Evolutionary conservation across 1,284 basidiomycete genomes (phyloP).

Genomic region (Crucibulum parvulum): DNA sequence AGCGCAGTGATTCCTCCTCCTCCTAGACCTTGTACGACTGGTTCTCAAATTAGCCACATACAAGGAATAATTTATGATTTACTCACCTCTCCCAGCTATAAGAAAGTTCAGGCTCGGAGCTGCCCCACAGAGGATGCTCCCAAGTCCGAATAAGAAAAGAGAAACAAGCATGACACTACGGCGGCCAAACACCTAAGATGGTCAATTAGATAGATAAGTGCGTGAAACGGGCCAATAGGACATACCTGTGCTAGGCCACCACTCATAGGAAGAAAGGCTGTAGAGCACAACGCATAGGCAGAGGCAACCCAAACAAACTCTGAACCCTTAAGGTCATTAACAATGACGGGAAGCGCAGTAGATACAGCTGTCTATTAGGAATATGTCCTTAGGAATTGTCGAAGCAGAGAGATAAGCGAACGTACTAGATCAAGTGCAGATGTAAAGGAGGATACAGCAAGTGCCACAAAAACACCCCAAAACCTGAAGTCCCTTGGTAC

Average conservation of each 20-base stretch:
- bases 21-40: constrained; percentile 33
- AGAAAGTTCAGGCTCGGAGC: constrained; percentile 17
- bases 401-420: background rate
- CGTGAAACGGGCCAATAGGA: background rate
- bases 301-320: constrained; percentile 18
- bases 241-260: constrained; percentile 19
- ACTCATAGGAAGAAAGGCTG: constrained; percentile 25
- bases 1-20: constrained; percentile 47
- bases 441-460: background rate
- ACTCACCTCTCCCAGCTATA: constrained; percentile 18
- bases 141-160: constrained; percentile 16
- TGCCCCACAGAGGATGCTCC: constrained; percentile 15
- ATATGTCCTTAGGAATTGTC: background rate
- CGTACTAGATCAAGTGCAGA: background rate
- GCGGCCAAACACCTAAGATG: constrained; percentile 18
- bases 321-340: background rate
- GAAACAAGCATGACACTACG: constrained; percentile 13
- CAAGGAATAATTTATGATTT: background rate
- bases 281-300: constrained; percentile 27
- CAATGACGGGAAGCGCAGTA: background rate
- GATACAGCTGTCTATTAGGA: constrained; percentile 1
- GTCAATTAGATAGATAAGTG: background rate
- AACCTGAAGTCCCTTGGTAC: background rate
- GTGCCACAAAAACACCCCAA: background rate
- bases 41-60: background rate